A percentile compares a stretch with the other conserved stretches of the same genome.
phyloP scores from a whole-genome alignment of 345 rosid species.

The Microthlaspi erraticum region DNA sequence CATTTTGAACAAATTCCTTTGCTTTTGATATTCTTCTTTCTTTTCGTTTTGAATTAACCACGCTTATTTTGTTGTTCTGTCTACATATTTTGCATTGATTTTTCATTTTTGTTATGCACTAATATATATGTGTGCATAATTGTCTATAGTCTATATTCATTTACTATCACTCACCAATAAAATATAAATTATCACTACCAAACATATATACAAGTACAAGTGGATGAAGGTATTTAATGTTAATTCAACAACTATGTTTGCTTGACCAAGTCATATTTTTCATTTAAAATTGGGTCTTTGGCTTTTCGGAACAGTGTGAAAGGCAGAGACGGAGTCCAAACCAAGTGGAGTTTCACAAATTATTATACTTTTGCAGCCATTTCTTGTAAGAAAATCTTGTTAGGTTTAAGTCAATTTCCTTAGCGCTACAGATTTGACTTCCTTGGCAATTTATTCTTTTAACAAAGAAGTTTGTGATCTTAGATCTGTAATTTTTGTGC shows the following conservation, averaged over 20 bases:
- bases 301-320: background rate
- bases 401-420: too few species aligned
- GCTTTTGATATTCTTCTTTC: background rate
- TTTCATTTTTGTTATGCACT: too few species aligned
- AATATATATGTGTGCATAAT: background rate
- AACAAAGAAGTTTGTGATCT: too few species aligned
- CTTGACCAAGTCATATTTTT: constrained; percentile 18
- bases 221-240: constrained; percentile 16
- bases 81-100: background rate
- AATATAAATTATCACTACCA: constrained; percentile 12
- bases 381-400: too few species aligned
- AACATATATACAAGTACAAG: constrained; percentile 20
- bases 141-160: background rate
- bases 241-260: background rate
- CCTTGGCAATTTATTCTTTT: too few species aligned
- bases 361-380: too few species aligned
- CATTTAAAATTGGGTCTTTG: background rate
- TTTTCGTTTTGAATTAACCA: background rate
- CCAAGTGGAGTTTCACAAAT: background rate
- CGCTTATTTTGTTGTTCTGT: background rate
- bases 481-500: too few species aligned
- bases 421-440: too few species aligned
- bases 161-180: constrained; percentile 12
- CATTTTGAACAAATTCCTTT: background rate
- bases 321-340: background rate